Evolutionary conservation across 139 green algal species (phyloP).

Genomic region (Chlorella sp.): DNA sequence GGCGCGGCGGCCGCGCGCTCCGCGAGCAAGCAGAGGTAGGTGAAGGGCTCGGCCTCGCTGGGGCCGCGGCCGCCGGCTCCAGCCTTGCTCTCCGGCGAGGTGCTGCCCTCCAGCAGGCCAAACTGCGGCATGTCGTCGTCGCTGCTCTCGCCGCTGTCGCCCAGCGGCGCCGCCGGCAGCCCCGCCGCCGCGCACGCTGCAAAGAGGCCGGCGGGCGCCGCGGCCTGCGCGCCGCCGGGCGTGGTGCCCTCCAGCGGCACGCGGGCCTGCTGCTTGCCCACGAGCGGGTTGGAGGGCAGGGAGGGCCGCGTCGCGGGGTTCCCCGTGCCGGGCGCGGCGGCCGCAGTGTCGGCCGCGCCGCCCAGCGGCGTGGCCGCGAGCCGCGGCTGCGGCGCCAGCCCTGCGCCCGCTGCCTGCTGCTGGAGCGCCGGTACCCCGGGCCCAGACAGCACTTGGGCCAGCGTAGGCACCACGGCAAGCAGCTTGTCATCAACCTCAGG

Average conservation of each 20-base stretch:
- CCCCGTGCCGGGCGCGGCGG: not conserved
- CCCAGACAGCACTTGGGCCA: constrained; percentile 16
- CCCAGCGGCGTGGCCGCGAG: not conserved
- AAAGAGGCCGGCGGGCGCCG: not conserved
- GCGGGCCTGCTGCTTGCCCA: not conserved
- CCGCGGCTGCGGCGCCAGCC: not conserved
- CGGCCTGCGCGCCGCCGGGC: not conserved
- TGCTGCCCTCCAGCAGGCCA: constrained; percentile 1
- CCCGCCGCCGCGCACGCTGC: no score
- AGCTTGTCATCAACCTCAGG: not conserved
- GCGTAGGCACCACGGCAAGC: not conserved
- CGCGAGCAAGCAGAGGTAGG: constrained; percentile 5
- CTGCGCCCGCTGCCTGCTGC: not conserved
- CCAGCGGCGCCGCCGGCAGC: not conserved
- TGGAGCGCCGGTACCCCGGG: not conserved
- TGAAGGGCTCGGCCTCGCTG: constrained; percentile 19
- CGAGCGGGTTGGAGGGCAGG: not conserved
- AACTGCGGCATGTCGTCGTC: constrained; percentile 21
- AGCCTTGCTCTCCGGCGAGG: not conserved
- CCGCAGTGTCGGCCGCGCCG: not conserved
- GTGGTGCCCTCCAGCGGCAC: not conserved
- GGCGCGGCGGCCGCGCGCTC: not conserved
- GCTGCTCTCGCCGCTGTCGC: not conserved
- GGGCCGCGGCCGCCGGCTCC: not conserved
- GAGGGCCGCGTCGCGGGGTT: not conserved